Base-by-base conservation (phyloP, 148 eudicot genomes). In the Spergularia bocconei region DNA sequence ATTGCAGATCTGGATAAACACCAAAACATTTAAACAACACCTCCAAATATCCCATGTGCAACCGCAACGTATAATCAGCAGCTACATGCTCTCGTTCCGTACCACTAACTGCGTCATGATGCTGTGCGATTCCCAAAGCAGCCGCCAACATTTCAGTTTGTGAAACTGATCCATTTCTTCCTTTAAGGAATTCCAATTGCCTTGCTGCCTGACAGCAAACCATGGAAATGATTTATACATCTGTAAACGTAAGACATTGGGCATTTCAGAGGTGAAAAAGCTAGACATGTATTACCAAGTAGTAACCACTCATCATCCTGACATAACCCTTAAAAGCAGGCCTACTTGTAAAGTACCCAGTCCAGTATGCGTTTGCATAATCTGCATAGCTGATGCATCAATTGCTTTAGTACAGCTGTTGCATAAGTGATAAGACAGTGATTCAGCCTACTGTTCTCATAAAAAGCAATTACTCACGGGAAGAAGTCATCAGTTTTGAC, bases 331-430 rank as follows among this genome's bases (percentile, higher is more conserved):
- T 90, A 29, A 90, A 83, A 23, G 89, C 81, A 17, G 92, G 92
- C 77, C 95, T 88, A 85, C 95, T 90, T 41, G 95, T 85, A 78
- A 90, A 90, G 81, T 88, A 90, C 67, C 95, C 95, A n/a, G 95
- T 90, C 95, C 95, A 90, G 75, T 90, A 90, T 76, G 92, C 90
- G 84, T 90, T 87, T 51, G 73, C 80, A 47, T 69, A 84, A 82
- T 90, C 96, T 59, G 92, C 96, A 83, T 90, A 90, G 76, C 96
- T 90, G 70, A 65, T 78, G 52, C 71, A 56, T 51, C 58, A 51
- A 25, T 65, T 66, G 61, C 17, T 29, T 71, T 75, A 76, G 75
- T 44, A 29, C 17, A 33, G 4, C 39, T 21, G 57, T 7, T 23
- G 63, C 36, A 70, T 13, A 7, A n/a, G n/a, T n/a, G n/a, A n/a